Evolutionary conservation across 2,329 filamentous ascomycete species (phyloP).

Genomic region (Coniella vitis): DNA sequence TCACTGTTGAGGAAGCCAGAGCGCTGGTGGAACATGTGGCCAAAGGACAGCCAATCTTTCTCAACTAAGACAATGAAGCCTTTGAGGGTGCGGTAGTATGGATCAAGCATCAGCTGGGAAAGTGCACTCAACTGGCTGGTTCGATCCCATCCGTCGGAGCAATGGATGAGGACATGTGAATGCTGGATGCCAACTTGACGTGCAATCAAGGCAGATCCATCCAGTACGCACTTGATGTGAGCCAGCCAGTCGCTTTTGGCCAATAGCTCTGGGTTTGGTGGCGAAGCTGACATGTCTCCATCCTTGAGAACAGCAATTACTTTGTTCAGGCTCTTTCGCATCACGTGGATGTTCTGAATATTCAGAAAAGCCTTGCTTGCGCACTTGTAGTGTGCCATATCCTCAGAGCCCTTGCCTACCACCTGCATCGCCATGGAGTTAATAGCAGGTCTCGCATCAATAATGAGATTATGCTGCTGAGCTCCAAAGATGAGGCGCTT

Average conservation of each 20-base stretch:
- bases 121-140: slow-evolving; percentile 91
- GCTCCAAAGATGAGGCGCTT: slow-evolving; percentile 75
- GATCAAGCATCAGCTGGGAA: slow-evolving; percentile 88
- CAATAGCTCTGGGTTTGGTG: slow-evolving; percentile 74
- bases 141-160: slow-evolving; percentile 96
- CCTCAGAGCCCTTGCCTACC: slow-evolving; percentile 87
- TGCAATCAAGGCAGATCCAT: slow-evolving; percentile 78
- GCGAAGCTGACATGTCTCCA: slow-evolving; percentile 75
- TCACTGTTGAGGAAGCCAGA: slow-evolving; percentile 82
- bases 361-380: slow-evolving; percentile 87
- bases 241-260: slow-evolving; percentile 84
- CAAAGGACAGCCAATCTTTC: slow-evolving; percentile 97
- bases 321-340: slow-evolving; percentile 83
- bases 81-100: slow-evolving; percentile 88
- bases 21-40: slow-evolving; percentile 94
- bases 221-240: slow-evolving; percentile 77
- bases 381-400: slow-evolving; percentile 95
- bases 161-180: slow-evolving; percentile 93
- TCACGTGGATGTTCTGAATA: slow-evolving; percentile 98
- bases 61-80: slow-evolving; percentile 93
- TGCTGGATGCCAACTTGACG: slow-evolving; percentile 85
- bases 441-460: slow-evolving; percentile 88
- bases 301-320: slow-evolving; percentile 89
- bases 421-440: slow-evolving; percentile 95
- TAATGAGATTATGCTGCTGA: slow-evolving; percentile 88